Conservation (phyloP, 768 basidiomycete species). For the Leucosporidium creatinivorum region DNA sequence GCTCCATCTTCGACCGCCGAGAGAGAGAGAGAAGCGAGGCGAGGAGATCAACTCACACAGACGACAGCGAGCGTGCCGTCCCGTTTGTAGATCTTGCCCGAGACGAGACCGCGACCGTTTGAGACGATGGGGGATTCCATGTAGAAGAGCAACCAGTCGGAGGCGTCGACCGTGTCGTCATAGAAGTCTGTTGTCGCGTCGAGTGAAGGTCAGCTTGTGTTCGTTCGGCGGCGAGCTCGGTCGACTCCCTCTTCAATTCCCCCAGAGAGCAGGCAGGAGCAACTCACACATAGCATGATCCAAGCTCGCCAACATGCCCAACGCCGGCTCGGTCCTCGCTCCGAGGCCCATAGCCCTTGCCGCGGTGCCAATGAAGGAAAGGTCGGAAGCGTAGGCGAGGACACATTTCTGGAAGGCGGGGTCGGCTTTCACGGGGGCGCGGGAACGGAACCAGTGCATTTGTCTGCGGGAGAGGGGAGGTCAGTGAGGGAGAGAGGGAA, state of each 20-base stretch:
- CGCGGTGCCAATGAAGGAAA: slow-evolving; percentile 32
- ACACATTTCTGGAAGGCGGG: slow-evolving; percentile 35
- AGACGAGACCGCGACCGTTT: slow-evolving; percentile 31
- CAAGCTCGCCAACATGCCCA: too few species aligned
- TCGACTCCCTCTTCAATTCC: too few species aligned
- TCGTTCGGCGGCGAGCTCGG: background rate
- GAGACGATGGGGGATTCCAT: slow-evolving; percentile 30
- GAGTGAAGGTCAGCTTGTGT: background rate
- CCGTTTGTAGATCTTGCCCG: slow-evolving; percentile 33
- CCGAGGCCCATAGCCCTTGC: slow-evolving; percentile 17
- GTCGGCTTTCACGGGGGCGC: slow-evolving; percentile 22
- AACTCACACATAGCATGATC: background rate
- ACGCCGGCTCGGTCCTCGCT: too few species aligned
- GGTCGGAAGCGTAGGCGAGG: slow-evolving; percentile 31
- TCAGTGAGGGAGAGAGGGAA: background rate
- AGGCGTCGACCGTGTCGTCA: slow-evolving; percentile 21
- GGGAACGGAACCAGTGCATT: slow-evolving; percentile 27
- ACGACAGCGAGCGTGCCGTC: slow-evolving; percentile 33
- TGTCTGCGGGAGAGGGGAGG: slow-evolving; percentile 9
- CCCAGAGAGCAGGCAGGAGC: too few species aligned
- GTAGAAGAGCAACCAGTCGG: slow-evolving; percentile 34
- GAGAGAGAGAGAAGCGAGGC: background rate
- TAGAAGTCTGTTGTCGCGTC: slow-evolving; percentile 23
- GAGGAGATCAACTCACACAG: slow-evolving; percentile 7
- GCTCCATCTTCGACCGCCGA: background rate